Evolutionary conservation across 768 basidiomycete species (phyloP), one percentile per base, ranked within the genome.

Genomic region (Mycena olivaceomarginata): DNA sequence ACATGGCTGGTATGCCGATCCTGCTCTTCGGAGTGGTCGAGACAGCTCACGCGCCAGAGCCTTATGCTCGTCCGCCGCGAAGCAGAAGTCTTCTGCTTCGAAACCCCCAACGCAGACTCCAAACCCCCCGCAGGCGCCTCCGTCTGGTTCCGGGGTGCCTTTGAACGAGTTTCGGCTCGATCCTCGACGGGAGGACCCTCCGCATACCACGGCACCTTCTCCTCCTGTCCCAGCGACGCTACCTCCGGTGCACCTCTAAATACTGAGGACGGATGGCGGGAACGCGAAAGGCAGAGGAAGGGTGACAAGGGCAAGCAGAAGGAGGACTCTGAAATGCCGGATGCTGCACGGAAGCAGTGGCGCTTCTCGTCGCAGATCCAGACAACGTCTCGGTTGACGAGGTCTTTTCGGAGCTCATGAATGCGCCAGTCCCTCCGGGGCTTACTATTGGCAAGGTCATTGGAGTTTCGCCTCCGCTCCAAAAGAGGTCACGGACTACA

Each of bases 81-180:
- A 59, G 57, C 57, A 6, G 22, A 59, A 37, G 57, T 12, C 57
- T 9, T 31, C 57, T 31, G 57, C 3, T 59, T 59, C 57, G 2
- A 59, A 59, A 37, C 7, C 57, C 31, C 57, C 57, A 3, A 13
- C 11, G 25, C 25, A 59, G 13, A 25, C 2, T 15, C 13, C 22
- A 59, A 59, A 31, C 57, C 57, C 57, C 31, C 57, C 25, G 57
- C 57, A 59, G 57, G 25, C 25, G 7, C 57, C 57, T 31, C 57
- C 57, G 5, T 25, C 31, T 4, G 57, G 57, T 12, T 12, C 57
- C 10, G 53, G 53, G 53, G 53, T 53, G 53, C 31, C 57, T 59
- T 37, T 59, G 22, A 59, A 20, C 57, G 57, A 59, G 22, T 59
- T 59, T 59, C 57, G 25, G 12, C 57, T 31, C 57, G 57, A 59